Percentiles rank a stretch among this genome's conserved stretches.
phyloP scores from a whole-genome alignment of 2,329 filamentous ascomycete genomes.

The Fusarium sp. region DNA sequence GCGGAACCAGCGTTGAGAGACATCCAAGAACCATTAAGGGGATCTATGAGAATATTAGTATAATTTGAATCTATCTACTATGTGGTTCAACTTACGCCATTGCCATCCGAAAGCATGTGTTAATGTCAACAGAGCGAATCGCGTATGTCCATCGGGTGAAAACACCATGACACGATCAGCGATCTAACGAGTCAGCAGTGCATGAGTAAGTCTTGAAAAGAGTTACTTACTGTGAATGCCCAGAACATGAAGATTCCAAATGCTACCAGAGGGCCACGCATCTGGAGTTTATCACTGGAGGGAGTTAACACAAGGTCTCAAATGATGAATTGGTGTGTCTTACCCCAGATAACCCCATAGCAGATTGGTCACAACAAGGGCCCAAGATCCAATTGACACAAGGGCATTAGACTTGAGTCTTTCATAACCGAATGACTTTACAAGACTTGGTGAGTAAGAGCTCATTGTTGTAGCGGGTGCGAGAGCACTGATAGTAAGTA shows the following conservation, averaged over 20 bases:
- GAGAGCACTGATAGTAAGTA: constrained; percentile 32
- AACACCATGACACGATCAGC: constrained; percentile 30
- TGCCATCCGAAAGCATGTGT: constrained; percentile 27
- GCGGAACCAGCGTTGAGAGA: constrained; percentile 43
- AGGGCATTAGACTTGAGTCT: constrained; percentile 45
- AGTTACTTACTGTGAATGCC: constrained; percentile 18
- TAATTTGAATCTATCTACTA: rapidly evolving
- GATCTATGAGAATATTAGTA: constrained; percentile 15
- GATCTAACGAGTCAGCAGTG: constrained; percentile 13
- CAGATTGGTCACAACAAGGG: constrained; percentile 46
- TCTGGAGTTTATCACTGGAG: constrained; percentile 29
- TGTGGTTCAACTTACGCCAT: constrained; percentile 26
- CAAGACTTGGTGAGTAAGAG: constrained; percentile 39
- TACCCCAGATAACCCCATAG: constrained; percentile 42
- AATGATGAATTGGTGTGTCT: not conserved
- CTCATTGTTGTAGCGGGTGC: constrained; percentile 28
- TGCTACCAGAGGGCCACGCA: constrained; percentile 31
- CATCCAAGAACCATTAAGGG: constrained; percentile 46
- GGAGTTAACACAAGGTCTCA: not conserved
- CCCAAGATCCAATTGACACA: constrained; percentile 50
- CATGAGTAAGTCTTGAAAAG: not conserved
- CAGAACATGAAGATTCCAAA: constrained; percentile 31
- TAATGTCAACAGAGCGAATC: constrained; percentile 27
- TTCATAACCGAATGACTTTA: constrained; percentile 49
- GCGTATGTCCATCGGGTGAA: constrained; percentile 22